phyloP scores from a whole-genome alignment of 2,329 filamentous ascomycete species.

The Alternaria gansuensis region DNA sequence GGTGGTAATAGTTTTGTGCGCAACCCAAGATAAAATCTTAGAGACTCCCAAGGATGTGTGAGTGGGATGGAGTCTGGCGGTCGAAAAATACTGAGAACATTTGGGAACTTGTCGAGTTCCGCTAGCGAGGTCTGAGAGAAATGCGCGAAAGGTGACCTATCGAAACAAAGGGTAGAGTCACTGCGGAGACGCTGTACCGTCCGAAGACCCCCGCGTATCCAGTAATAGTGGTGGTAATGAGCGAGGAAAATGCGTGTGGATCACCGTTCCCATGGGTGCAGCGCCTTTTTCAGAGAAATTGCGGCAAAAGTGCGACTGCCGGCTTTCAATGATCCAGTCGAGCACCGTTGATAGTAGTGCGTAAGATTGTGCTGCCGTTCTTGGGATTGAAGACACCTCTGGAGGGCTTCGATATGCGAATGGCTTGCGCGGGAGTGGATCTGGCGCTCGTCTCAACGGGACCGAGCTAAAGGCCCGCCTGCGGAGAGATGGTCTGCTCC shows the following conservation, averaged over 20 bases:
- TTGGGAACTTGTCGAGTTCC: neutral
- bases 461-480: conserved; percentile 19
- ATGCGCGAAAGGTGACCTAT: conserved; percentile 5
- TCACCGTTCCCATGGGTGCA: conserved; percentile 10
- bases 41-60: conserved; percentile 1
- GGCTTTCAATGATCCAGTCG: neutral
- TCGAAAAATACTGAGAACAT: conserved; percentile 5
- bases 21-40: conserved; percentile 4
- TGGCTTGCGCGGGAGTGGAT: conserved; percentile 13
- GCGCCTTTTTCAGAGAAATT: neutral
- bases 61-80: conserved; percentile 4
- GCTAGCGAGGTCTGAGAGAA: neutral
- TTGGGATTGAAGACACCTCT: neutral
- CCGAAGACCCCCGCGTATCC: neutral
- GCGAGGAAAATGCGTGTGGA: conserved; percentile 1
- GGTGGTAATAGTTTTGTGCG: conserved; percentile 2
- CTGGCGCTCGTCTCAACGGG: conserved; percentile 10
- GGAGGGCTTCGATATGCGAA: conserved; percentile 6
- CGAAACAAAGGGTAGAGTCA: conserved; percentile 12
- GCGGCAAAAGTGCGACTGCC: neutral
- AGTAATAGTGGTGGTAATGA: conserved; percentile 7
- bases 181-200: neutral
- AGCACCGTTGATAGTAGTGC: neutral
- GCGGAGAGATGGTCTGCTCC: conserved; percentile 16
- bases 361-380: neutral